These are phyloP conservation scores for Mucor sp. DNA, from an alignment of 371 early-diverging fungal genomes.

Conservation along the genomic window DNA sequence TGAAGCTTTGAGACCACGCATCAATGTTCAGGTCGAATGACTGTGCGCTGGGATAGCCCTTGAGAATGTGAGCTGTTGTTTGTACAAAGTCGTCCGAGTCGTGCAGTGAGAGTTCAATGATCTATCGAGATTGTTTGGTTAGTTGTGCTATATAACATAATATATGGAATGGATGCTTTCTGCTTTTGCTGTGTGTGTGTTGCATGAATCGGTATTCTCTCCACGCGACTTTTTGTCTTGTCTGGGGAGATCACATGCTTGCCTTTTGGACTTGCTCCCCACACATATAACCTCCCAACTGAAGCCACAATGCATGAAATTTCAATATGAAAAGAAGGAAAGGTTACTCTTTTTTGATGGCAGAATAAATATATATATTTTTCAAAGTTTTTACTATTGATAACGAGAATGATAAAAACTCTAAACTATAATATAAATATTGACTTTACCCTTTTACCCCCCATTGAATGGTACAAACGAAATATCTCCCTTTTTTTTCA, in stretches of 20 bases:
- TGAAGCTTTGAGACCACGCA: slow-evolving; percentile 13
- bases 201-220: background rate
- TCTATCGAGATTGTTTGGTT: slow-evolving; percentile 9
- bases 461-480: background rate
- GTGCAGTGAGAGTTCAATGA: slow-evolving; percentile 17
- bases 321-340: background rate
- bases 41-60: slow-evolving; percentile 13
- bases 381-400: background rate
- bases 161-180: background rate
- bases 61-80: slow-evolving; percentile 20
- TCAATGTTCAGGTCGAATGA: slow-evolving; percentile 22
- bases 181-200: too few species aligned
- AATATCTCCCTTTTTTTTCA: background rate
- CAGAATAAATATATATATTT: background rate
- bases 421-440: background rate
- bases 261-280: background rate
- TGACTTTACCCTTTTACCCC: background rate
- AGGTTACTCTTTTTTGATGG: background rate
- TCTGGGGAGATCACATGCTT: background rate
- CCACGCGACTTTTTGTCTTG: background rate
- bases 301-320: background rate
- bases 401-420: background rate
- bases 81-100: slow-evolving; percentile 28
- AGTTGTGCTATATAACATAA: background rate
- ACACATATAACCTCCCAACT: background rate